phyloP scores from a whole-genome alignment of 768 basidiomycete genomes.

The Tricholoma hemisulphureum region DNA sequence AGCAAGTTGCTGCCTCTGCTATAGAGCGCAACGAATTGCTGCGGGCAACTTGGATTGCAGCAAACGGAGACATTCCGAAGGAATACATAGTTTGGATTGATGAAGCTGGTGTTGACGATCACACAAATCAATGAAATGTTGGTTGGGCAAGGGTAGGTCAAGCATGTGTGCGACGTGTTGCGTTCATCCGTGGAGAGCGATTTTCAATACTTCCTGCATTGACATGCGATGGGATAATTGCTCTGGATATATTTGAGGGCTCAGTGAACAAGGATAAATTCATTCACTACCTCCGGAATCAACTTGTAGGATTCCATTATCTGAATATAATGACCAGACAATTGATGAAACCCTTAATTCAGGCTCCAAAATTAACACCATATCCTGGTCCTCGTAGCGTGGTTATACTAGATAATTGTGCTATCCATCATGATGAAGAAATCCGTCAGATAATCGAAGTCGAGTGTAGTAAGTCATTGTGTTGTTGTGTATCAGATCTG shows the following conservation, averaged over 20 bases:
- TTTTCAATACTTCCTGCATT: conserved; percentile 29
- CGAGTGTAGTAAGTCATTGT: neutral
- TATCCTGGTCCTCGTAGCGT: neutral
- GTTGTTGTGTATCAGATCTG: neutral
- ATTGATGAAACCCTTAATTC: neutral
- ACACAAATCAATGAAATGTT: conserved; percentile 18
- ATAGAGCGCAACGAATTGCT: conserved; percentile 30
- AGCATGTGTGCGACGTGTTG: conserved; percentile 22
- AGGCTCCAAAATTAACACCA: neutral
- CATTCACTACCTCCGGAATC: conserved; percentile 23
- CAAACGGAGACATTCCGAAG: conserved; percentile 15
- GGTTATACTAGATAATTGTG: neutral
- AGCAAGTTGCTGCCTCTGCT: conserved; percentile 22
- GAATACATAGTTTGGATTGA: conserved; percentile 28
- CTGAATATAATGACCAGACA: conserved; percentile 4
- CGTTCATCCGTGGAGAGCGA: conserved; percentile 23
- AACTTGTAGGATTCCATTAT: conserved; percentile 18
- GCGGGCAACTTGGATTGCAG: conserved; percentile 18
- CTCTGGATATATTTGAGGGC: conserved; percentile 30
- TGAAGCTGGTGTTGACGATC: conserved; percentile 27
- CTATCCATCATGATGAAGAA: neutral
- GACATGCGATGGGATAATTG: conserved; percentile 24
- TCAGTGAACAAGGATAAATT: conserved; percentile 32
- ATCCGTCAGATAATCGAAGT: neutral
- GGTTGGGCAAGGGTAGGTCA: conserved; percentile 22